Evolutionary conservation across 495 filamentous ascomycete genomes (phyloP).

Genomic region (Podospora tetraspora): DNA sequence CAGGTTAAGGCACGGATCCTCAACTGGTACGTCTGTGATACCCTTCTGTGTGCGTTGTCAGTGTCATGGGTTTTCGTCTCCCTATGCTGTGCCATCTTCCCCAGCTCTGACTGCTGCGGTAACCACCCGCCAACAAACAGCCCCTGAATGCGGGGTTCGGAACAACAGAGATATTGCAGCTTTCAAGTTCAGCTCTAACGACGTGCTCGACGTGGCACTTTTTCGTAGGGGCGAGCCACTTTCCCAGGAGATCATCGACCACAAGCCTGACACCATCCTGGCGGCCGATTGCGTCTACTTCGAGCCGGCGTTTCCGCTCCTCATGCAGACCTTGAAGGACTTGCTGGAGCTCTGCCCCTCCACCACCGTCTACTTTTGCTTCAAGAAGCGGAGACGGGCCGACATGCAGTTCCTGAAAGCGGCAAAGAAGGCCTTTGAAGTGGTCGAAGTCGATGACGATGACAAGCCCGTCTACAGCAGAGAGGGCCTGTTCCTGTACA

Average conservation of each 20-base stretch:
- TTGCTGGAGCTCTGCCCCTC: constrained; percentile 48
- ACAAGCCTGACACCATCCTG: constrained; percentile 70
- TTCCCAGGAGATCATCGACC: constrained; percentile 38
- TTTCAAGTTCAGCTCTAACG: constrained; percentile 21
- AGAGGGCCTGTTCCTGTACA: constrained; percentile 60
- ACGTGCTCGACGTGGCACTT: not conserved
- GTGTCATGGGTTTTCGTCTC: not conserved
- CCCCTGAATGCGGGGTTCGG: constrained; percentile 8
- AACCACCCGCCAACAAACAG: not conserved
- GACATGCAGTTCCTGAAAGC: constrained; percentile 67
- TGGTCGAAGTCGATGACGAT: constrained; percentile 60
- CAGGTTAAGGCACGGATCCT: constrained; percentile 58
- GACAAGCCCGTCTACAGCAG: constrained; percentile 53
- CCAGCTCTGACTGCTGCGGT: not conserved
- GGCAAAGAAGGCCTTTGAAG: constrained; percentile 57
- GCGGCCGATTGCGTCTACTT: constrained; percentile 98
- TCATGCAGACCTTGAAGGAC: constrained; percentile 70
- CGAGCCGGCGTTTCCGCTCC: constrained; percentile 85
- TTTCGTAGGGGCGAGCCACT: constrained; percentile 50
- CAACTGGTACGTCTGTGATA: constrained; percentile 59
- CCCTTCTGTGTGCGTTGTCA: constrained; percentile 5
- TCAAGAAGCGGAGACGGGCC: constrained; percentile 77
- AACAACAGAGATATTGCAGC: not conserved
- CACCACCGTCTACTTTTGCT: constrained; percentile 86
- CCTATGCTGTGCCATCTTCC: constrained; percentile 6